These are phyloP conservation scores for Aeschynomene evenia DNA, from an alignment of 306 rosid species.

Conservation along the genomic window DNA sequence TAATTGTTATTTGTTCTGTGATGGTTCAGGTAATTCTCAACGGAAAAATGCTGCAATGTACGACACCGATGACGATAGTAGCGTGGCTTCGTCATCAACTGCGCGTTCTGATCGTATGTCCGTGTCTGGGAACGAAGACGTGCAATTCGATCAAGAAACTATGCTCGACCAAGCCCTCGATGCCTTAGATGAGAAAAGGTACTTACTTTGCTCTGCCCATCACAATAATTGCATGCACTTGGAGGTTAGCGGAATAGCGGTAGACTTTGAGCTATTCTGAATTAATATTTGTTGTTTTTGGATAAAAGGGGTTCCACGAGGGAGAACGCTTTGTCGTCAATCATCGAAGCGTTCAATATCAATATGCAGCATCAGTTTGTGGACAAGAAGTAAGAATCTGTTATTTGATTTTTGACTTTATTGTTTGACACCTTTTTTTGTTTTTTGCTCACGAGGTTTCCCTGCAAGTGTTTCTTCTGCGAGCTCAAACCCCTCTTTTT, in stretches of 20 bases:
- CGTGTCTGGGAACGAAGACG: slow-evolving; percentile 56
- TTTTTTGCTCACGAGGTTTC: not conserved
- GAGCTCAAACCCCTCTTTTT: too few species aligned
- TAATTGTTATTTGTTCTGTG: not conserved
- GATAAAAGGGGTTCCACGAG: slow-evolving; percentile 76
- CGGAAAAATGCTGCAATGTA: slow-evolving; percentile 65
- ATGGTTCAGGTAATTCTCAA: slow-evolving; percentile 64
- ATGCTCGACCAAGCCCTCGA: slow-evolving; percentile 89
- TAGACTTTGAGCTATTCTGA: not conserved
- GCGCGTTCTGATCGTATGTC: slow-evolving; percentile 59
- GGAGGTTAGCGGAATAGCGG: too few species aligned
- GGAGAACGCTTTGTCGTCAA: slow-evolving; percentile 66
- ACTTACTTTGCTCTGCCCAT: not conserved
- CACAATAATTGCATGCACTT: not conserved
- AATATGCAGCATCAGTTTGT: slow-evolving; percentile 71
- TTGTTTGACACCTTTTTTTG: not conserved
- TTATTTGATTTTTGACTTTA: not conserved
- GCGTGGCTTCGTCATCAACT: slow-evolving; percentile 81
- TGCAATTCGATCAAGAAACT: slow-evolving; percentile 60
- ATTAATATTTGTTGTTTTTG: not conserved
- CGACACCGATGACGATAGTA: slow-evolving; percentile 84
- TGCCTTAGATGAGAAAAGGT: slow-evolving; percentile 86
- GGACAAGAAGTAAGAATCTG: slow-evolving; percentile 71
- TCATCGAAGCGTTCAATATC: slow-evolving; percentile 67
- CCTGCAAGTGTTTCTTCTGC: not conserved